Percentiles rank a stretch among this genome's conserved stretches.
These are phyloP conservation scores for Anethum foeniculum DNA, from an alignment of 140 eudicot species.

Conservation along the genomic window DNA sequence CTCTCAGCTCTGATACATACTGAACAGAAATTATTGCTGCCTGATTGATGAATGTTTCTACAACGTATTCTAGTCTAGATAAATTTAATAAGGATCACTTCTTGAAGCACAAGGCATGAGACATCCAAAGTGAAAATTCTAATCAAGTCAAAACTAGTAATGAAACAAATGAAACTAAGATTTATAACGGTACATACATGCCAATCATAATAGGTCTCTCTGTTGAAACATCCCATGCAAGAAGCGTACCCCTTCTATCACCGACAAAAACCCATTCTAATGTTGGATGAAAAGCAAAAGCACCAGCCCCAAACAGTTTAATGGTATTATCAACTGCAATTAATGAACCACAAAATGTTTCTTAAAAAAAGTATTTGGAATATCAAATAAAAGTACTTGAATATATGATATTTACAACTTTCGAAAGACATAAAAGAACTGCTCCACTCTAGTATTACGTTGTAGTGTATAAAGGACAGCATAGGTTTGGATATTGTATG, in stretches of 20 bases:
- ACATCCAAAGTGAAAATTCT: not conserved
- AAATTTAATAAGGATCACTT: not conserved
- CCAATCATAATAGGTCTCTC: slow-evolving; percentile 99
- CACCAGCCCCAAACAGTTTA: slow-evolving; percentile 93
- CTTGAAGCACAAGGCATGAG: not conserved
- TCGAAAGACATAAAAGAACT: slow-evolving; percentile 3
- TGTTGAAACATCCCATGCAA: slow-evolving; percentile 99
- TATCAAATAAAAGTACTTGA: not conserved
- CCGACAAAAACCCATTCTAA: slow-evolving; percentile 98
- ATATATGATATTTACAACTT: not conserved
- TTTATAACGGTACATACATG: slow-evolving; percentile 43
- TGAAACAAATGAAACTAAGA: not conserved
- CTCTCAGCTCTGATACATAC: too few species aligned
- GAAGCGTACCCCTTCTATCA: slow-evolving; percentile 91
- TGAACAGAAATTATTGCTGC: not conserved
- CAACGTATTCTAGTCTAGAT: not conserved
- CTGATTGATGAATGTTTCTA: not conserved
- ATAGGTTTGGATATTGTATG: slow-evolving; percentile 89
- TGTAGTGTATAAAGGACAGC: slow-evolving; percentile 97
- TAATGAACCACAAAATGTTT: slow-evolving; percentile 1
- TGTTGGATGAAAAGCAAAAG: slow-evolving; percentile 96
- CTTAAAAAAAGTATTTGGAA: not conserved
- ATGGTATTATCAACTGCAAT: slow-evolving; percentile 82
- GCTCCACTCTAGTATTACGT: slow-evolving; percentile 47
- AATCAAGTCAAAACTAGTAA: not conserved